Conservation (phyloP, 2,329 filamentous ascomycete genomes). For the Aspergillus melleus region DNA sequence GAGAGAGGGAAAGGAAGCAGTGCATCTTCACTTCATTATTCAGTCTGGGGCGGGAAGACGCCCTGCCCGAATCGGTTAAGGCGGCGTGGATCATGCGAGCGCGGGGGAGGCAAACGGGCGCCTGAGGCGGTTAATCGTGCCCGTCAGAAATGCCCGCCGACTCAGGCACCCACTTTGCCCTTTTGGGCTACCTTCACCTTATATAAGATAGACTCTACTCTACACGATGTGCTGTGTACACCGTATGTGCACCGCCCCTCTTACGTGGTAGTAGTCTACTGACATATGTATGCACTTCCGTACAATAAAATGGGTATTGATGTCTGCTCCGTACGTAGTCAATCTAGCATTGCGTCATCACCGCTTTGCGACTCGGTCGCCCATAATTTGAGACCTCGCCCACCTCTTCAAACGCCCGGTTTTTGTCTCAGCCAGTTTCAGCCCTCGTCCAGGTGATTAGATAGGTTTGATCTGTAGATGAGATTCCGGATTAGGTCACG, state of each 20-base stretch:
- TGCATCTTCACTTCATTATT: background rate
- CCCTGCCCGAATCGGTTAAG: constrained; percentile 24
- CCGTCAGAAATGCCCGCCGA: background rate
- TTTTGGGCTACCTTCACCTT: background rate
- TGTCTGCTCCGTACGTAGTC: constrained; percentile 2
- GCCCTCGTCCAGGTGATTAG: constrained; percentile 26
- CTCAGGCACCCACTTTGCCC: background rate
- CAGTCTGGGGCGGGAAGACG: constrained; percentile 21
- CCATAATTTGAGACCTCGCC: background rate
- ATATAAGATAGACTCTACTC: no score
- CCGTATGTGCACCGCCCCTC: no score
- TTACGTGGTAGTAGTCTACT: no score
- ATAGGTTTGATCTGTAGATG: constrained; percentile 54
- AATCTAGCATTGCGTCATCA: constrained; percentile 10
- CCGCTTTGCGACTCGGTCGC: background rate
- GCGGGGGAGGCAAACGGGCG: constrained; percentile 33
- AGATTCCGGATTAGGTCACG: no score
- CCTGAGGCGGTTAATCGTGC: background rate
- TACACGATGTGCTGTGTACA: no score
- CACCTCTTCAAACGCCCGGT: background rate
- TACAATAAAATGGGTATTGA: background rate
- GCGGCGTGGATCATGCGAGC: constrained; percentile 38
- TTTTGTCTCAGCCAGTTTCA: background rate
- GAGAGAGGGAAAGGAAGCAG: constrained; percentile 12
- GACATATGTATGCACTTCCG: no score